These are phyloP conservation scores for Sparassis latifolia DNA, from an alignment of 1,284 basidiomycete genomes.

Conservation along the genomic window DNA sequence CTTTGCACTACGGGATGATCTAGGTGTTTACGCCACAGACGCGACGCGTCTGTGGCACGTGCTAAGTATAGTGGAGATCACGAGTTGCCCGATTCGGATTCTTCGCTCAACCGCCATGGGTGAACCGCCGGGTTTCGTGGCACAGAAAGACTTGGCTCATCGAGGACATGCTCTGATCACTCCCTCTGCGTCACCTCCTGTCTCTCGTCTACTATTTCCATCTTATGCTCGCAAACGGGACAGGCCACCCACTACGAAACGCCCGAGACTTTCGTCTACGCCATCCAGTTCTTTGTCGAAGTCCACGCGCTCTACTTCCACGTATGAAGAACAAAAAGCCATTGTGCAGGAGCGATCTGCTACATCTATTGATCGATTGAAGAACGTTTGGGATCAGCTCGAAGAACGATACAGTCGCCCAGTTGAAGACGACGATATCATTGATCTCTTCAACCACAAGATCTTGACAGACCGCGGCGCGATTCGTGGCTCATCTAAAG, in stretches of 20 bases:
- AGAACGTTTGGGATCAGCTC: constrained; percentile 58
- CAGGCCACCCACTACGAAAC: constrained; percentile 32
- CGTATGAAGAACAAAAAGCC: constrained; percentile 10
- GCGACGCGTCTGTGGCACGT: neutral
- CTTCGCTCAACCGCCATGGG: neutral
- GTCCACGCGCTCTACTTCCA: constrained; percentile 22
- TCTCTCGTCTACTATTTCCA: constrained; percentile 13
- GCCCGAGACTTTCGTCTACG: constrained; percentile 28
- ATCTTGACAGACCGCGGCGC: constrained; percentile 66
- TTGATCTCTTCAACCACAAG: constrained; percentile 52
- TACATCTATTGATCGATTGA: constrained; percentile 44
- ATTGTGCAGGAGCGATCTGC: constrained; percentile 50
- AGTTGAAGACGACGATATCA: constrained; percentile 71
- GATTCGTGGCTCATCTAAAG: constrained; percentile 35
- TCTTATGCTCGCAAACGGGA: constrained; percentile 16
- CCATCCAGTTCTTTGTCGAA: constrained; percentile 18
- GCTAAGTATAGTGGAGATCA: too few relatives aligned
- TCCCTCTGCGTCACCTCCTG: constrained; percentile 29
- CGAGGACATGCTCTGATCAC: constrained; percentile 20
- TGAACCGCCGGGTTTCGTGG: constrained; percentile 1
- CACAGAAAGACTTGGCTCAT: constrained; percentile 6
- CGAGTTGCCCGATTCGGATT: neutral
- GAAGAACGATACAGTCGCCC: constrained; percentile 57
- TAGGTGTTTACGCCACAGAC: neutral
- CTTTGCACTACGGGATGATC: too few relatives aligned